Base-by-base conservation (phyloP, 148 eudicot species). In the Drosera capensis region DNA sequence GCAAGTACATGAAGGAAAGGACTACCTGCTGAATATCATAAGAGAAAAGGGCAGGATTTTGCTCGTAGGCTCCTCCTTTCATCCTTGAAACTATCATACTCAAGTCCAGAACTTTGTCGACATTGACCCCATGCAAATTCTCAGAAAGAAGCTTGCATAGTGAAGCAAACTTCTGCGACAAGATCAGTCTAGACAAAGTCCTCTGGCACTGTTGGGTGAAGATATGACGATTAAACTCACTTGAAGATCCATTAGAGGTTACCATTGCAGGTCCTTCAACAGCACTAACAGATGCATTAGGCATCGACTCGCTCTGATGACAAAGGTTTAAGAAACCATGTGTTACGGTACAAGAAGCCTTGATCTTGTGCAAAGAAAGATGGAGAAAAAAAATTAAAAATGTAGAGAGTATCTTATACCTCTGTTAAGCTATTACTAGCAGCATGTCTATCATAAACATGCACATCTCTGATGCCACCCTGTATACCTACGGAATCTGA, bases 1-100 rank as follows among this genome's bases (percentile, higher is more conserved):
- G n/a, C n/a, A n/a, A n/a, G n/a, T n/a, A n/a, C 18, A n/a, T 14
- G 29, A 25, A 42, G 14, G 11, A 38, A 20, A 56, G 35, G 43
- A 14, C 16, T 65, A 88, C 97, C 93, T 68, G 69, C 57, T 77
- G 95, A 48, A 84, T 57, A 66, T 88, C 97, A 11, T 78, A 69
- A 15, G 71, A 59, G 52, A 80, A 84, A 35, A 68, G 82, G 56
- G 40, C 11, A 41, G 94, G 92, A 29, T 67, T 51, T 23, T 40
- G 60, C 47, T 83, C 94, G 67, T 88, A 88, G 24, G 70, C 73
- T 50, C 79, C 80, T 40, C 71, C 82, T 62, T 77, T 73, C 65
- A 88, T 71, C 74, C 77, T 71, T 38, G 71, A 48, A 53, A 66
- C 45, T 44, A 84, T 52, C 21, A 16, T 30, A 65, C 58, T 52